Evolutionary conservation across 2,329 filamentous ascomycete species (phyloP).

Genomic region (Cytospora leucostoma): DNA sequence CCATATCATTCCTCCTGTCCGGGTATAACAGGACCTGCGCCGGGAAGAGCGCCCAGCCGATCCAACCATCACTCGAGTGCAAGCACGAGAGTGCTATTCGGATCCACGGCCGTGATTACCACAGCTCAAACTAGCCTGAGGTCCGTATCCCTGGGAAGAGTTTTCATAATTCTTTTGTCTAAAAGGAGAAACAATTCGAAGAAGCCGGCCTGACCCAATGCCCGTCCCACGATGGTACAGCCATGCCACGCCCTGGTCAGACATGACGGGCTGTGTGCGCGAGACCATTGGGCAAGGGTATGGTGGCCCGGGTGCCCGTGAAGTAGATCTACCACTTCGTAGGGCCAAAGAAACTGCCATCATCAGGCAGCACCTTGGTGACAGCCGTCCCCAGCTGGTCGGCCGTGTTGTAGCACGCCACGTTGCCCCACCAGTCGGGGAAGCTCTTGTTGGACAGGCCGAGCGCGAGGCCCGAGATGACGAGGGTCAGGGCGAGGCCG

Average conservation of each 20-base stretch:
- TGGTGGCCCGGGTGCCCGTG: not conserved
- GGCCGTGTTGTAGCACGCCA: not conserved
- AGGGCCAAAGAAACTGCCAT: constrained; percentile 14
- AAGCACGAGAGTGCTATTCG: not conserved
- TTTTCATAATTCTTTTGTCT: not conserved
- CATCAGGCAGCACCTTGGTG: constrained; percentile 12
- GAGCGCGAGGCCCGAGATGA: constrained; percentile 42
- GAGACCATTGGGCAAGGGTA: not conserved
- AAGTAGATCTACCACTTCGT: constrained; percentile 7
- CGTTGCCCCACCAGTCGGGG: constrained; percentile 14
- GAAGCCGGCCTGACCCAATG: not conserved
- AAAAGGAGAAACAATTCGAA: not conserved
- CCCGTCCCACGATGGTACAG: not conserved
- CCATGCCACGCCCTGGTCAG: not conserved
- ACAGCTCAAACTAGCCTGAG: not conserved
- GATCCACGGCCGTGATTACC: not conserved
- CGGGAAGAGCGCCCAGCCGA: not conserved
- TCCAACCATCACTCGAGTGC: not conserved
- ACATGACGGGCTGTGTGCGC: not conserved
- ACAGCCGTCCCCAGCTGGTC: constrained; percentile 1
- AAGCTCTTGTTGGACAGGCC: constrained; percentile 8
- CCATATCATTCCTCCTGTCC: not conserved
- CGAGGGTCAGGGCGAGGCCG: constrained; percentile 54
- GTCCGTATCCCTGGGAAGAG: not conserved
- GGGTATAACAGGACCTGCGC: not conserved